A percentile compares a stretch with the other conserved stretches of the same genome.
Conservation (phyloP, 1,284 basidiomycete genomes). For the Heterobasidion irregulare region DNA sequence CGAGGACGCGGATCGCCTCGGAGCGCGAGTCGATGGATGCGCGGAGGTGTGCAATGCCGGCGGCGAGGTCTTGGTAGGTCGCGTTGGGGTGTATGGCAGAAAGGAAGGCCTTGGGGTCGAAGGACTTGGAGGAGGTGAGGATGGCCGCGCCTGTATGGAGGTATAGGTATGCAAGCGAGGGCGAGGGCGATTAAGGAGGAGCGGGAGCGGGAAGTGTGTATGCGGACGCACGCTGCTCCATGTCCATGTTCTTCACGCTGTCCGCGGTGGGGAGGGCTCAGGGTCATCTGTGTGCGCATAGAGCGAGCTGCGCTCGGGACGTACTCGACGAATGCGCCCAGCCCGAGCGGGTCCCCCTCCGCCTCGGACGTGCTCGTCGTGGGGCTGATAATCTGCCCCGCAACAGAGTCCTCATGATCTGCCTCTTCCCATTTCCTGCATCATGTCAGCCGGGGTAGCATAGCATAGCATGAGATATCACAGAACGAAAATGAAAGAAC, state of each 20-base stretch:
- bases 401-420: conserved; percentile 67
- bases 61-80: conserved; percentile 84
- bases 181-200: neutral
- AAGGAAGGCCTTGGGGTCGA: conserved; percentile 93
- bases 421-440: conserved; percentile 73
- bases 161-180: conserved; percentile 3
- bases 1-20: conserved; percentile 88
- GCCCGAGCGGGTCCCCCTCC: conserved; percentile 60
- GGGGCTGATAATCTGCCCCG: conserved; percentile 47
- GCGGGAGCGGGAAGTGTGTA: neutral
- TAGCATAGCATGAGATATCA: conserved; percentile 8
- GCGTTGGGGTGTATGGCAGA: conserved; percentile 93
- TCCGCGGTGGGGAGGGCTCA: too few relatives aligned
- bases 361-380: conserved; percentile 29
- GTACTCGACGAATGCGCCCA: conserved; percentile 57
- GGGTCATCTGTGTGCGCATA: too few relatives aligned
- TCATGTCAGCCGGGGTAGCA: too few relatives aligned
- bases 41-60: conserved; percentile 67
- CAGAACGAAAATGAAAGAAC: neutral
- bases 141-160: conserved; percentile 60
- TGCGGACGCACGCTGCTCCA: conserved; percentile 56
- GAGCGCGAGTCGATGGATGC: conserved; percentile 81
- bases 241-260: conserved; percentile 61
- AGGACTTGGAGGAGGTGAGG: conserved; percentile 85
- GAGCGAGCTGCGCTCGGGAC: conserved; percentile 17